These are phyloP conservation scores for Suaeda aralocaspica DNA, from an alignment of 148 eudicot genomes.

Conservation along the genomic window DNA sequence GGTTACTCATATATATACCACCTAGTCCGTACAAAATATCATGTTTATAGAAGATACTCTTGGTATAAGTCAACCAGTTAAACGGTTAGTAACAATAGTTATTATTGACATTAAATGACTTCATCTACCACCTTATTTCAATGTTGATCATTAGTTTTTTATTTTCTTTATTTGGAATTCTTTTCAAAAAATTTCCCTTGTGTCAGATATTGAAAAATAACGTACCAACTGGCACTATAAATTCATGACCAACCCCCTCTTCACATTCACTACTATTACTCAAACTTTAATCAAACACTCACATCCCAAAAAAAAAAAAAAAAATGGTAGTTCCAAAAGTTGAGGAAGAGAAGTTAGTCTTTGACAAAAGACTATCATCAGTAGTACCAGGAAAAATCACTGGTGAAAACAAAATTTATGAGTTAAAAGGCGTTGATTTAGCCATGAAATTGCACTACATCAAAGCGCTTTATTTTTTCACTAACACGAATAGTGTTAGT, in stretches of 20 bases:
- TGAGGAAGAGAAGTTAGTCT: constrained; percentile 18
- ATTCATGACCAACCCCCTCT: not conserved
- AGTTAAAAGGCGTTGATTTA: constrained; percentile 45
- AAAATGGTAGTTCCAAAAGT: not conserved
- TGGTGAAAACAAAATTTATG: constrained; percentile 36
- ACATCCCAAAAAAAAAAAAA: not conserved
- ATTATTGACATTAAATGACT: too few relatives aligned
- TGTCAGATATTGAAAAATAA: too few relatives aligned
- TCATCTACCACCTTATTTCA: too few relatives aligned
- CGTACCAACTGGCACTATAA: not conserved
- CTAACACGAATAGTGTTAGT: constrained; percentile 1
- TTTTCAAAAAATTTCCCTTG: too few relatives aligned
- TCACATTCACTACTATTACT: not conserved
- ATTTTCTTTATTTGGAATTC: too few relatives aligned
- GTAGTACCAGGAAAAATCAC: constrained; percentile 51
- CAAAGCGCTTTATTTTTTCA: constrained; percentile 49
- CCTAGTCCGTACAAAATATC: too few relatives aligned
- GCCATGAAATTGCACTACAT: constrained; percentile 65
- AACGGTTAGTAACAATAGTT: too few relatives aligned
- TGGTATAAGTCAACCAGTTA: too few relatives aligned
- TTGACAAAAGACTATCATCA: constrained; percentile 38
- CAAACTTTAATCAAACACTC: too few relatives aligned
- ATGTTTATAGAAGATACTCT: too few relatives aligned
- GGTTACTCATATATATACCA: too few relatives aligned
- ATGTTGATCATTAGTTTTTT: too few relatives aligned